A percentile compares a stretch with the other conserved stretches of the same genome.
Evolutionary conservation across 225 moss, liverwort and hornwort genomes (phyloP).

Genomic region (Marchantia polymorpha): DNA sequence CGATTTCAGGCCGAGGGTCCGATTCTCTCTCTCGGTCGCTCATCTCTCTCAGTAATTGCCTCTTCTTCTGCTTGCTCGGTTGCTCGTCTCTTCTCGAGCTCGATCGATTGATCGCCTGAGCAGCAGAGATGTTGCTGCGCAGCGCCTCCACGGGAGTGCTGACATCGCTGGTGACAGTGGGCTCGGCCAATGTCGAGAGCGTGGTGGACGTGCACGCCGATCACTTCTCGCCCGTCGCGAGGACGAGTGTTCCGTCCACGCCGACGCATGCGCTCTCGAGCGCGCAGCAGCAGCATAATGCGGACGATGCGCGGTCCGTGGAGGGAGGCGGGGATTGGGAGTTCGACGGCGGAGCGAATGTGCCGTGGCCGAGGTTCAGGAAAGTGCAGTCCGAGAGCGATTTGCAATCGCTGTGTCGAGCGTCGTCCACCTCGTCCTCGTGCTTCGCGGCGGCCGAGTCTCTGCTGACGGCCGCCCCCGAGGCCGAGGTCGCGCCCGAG

Average conservation of each 20-base stretch:
- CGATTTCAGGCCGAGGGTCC: not conserved
- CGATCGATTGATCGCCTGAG: not conserved
- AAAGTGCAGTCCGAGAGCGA: conserved; percentile 42
- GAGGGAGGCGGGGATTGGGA: conserved; percentile 38
- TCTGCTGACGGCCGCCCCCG: conserved; percentile 10
- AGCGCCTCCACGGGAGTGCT: conserved; percentile 37
- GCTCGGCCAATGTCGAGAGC: not conserved
- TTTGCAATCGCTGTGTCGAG: conserved; percentile 28
- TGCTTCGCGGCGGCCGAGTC: conserved; percentile 30
- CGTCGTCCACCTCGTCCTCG: conserved; percentile 18
- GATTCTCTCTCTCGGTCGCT: not conserved
- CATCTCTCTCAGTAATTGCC: not conserved
- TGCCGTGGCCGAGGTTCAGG: conserved; percentile 10
- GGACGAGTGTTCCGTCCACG: conserved; percentile 17
- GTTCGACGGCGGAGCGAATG: conserved; percentile 1
- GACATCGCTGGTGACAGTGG: conserved; percentile 13
- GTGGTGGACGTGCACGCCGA: conserved; percentile 1
- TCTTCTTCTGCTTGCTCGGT: not conserved
- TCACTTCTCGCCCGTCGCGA: not conserved
- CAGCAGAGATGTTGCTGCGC: conserved; percentile 29
- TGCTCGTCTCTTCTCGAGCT: not conserved
- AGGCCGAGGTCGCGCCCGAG: not conserved
- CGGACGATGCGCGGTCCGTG: conserved; percentile 17
- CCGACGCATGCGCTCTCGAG: conserved; percentile 2
- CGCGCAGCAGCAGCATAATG: not conserved